Conservation (phyloP, 176 grass and related monocot genomes). For the Oryza brachyantha region DNA sequence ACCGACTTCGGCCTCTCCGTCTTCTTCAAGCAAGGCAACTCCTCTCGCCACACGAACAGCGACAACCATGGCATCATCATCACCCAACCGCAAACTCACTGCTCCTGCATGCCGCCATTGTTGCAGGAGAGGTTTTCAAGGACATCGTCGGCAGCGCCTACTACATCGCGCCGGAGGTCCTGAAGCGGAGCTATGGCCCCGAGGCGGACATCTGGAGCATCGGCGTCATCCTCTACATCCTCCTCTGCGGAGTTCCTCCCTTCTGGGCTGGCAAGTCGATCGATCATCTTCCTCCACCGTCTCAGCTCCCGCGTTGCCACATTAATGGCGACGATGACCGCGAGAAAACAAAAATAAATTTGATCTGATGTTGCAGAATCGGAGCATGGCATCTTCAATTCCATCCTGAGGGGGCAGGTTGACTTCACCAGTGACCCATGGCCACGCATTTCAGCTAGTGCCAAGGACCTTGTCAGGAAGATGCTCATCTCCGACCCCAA, state of each 20-base stretch:
- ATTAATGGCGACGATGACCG: not conserved
- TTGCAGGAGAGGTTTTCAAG: slow-evolving; percentile 79
- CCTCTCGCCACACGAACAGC: not conserved
- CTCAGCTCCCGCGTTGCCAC: not conserved
- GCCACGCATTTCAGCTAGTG: slow-evolving; percentile 59
- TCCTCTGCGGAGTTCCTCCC: slow-evolving; percentile 78
- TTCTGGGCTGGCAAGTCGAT: slow-evolving; percentile 80
- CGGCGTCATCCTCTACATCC: slow-evolving; percentile 80
- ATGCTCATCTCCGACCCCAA: slow-evolving; percentile 72
- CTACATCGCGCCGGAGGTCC: slow-evolving; percentile 86
- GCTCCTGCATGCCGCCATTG: not conserved
- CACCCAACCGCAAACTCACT: not conserved
- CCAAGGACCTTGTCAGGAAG: slow-evolving; percentile 87
- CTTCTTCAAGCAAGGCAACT: slow-evolving; percentile 76
- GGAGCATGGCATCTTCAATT: slow-evolving; percentile 82
- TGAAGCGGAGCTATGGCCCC: slow-evolving; percentile 71
- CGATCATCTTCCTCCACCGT: not conserved
- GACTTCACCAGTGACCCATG: slow-evolving; percentile 77
- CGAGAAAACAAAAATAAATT: no score
- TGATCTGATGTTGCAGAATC: slow-evolving; percentile 47
- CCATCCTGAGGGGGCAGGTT: slow-evolving; percentile 69
- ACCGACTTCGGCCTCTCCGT: slow-evolving; percentile 87
- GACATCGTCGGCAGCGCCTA: slow-evolving; percentile 92
- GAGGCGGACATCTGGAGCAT: slow-evolving; percentile 89
- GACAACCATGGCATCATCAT: not conserved